Conservation (phyloP, 441 rosid species). For the Geranium incanum region DNA sequence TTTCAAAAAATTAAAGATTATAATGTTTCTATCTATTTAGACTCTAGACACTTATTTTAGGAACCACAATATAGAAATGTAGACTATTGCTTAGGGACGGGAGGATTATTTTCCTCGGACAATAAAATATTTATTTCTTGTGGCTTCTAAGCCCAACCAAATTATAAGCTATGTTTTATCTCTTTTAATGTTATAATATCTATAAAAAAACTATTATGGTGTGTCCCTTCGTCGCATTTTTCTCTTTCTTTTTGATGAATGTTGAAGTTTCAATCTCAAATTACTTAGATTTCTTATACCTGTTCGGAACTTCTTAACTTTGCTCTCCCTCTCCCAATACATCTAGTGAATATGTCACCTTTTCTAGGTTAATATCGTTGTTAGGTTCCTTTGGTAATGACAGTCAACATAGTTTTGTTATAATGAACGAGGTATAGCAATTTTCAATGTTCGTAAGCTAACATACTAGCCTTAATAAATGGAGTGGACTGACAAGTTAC, state of each 20-base stretch:
- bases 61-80: neutral
- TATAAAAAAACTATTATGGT: neutral
- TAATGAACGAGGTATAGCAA: neutral
- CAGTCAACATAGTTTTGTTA: neutral
- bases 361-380: neutral
- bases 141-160: neutral
- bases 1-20: too few relatives aligned
- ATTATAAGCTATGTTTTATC: neutral
- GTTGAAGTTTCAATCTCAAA: neutral
- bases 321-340: neutral
- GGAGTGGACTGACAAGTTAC: conserved; percentile 11
- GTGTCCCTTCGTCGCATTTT: neutral
- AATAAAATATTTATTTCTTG: neutral
- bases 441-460: neutral
- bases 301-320: neutral
- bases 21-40: neutral
- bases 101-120: neutral
- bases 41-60: neutral
- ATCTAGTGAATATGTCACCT: neutral
- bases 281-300: neutral
- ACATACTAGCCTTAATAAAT: neutral
- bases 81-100: neutral
- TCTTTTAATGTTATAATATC: neutral
- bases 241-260: neutral
- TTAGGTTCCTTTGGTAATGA: neutral